A percentile compares a stretch with the other conserved stretches of the same genome.
phyloP scores from a whole-genome alignment of 2,329 filamentous ascomycete genomes.

The Raffaelea deltoideospora region DNA sequence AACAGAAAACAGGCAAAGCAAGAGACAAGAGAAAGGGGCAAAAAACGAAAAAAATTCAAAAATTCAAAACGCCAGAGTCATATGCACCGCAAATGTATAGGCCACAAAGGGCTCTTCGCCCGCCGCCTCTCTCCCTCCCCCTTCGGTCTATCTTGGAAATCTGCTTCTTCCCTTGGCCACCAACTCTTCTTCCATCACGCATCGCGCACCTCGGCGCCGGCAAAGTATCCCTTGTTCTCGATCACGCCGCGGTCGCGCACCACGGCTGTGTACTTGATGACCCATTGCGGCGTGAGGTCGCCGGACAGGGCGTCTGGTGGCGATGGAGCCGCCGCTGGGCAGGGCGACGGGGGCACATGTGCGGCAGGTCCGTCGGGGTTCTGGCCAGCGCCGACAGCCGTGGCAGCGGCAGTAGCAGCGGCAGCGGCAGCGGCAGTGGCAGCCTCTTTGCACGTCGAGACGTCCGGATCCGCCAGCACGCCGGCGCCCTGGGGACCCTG shows the following conservation, averaged over 20 bases:
- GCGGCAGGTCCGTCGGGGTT: no score
- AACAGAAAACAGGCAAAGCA: no score
- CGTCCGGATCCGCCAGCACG: constrained; percentile 40
- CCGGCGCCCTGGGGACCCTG: constrained; percentile 57
- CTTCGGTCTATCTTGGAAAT: no score
- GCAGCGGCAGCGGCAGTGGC: constrained; percentile 14
- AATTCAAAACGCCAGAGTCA: no score
- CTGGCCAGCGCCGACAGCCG: constrained; percentile 13
- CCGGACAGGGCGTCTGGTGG: constrained; percentile 51
- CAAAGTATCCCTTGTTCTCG: constrained; percentile 97
- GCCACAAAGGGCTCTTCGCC: no score
- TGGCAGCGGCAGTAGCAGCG: constrained; percentile 13
- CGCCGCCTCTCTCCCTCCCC: no score
- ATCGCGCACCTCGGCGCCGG: constrained; percentile 55
- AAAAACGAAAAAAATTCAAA: not conserved
- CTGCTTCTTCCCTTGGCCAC: no score
- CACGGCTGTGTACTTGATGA: constrained; percentile 92
- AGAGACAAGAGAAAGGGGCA: constrained; percentile 1
- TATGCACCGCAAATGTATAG: no score
- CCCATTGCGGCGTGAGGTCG: constrained; percentile 79
- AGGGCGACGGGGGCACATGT: no score
- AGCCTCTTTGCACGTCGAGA: no score
- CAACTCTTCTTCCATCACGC: constrained; percentile 8
- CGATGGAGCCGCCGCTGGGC: not conserved
- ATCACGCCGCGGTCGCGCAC: constrained; percentile 88